Evolutionary conservation across 305 asterid species (phyloP).

Genomic region (Salvia sclarea): DNA sequence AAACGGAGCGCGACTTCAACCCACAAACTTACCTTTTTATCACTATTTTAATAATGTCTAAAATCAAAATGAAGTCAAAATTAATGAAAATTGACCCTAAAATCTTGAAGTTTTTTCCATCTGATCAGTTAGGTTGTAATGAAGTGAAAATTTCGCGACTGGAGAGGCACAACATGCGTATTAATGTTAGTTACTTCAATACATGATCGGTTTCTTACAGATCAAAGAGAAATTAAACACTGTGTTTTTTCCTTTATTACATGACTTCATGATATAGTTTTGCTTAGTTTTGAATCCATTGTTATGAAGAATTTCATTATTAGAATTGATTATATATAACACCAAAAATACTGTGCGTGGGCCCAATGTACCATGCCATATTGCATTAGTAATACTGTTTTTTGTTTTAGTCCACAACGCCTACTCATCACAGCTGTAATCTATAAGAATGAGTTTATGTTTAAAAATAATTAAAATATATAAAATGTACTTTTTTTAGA

Average conservation of each 20-base stretch:
- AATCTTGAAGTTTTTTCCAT: too few species aligned
- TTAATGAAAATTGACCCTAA: too few species aligned
- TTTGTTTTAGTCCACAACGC: background rate
- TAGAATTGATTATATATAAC: slow-evolving; percentile 19
- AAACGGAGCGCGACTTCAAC: background rate
- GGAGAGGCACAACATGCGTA: too few species aligned
- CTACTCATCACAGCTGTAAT: background rate
- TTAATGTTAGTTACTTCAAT: background rate
- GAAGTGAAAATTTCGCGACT: too few species aligned
- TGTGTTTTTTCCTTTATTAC: background rate
- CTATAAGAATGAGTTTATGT: background rate
- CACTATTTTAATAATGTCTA: too few species aligned
- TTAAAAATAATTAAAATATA: too few species aligned
- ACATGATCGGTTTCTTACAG: background rate
- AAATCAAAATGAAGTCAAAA: too few species aligned
- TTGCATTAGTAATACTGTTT: background rate
- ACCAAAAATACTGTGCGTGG: slow-evolving; percentile 2
- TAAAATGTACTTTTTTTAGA: background rate
- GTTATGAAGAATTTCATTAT: slow-evolving; percentile 11
- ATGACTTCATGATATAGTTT: slow-evolving; percentile 29
- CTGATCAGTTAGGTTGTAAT: too few species aligned
- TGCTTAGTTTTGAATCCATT: slow-evolving; percentile 35
- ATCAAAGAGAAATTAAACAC: too few species aligned
- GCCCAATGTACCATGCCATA: slow-evolving; percentile 9
- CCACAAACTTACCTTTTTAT: background rate